Base-by-base conservation (phyloP, 352 stramenopile species). In the Globisporangium parvum region DNA sequence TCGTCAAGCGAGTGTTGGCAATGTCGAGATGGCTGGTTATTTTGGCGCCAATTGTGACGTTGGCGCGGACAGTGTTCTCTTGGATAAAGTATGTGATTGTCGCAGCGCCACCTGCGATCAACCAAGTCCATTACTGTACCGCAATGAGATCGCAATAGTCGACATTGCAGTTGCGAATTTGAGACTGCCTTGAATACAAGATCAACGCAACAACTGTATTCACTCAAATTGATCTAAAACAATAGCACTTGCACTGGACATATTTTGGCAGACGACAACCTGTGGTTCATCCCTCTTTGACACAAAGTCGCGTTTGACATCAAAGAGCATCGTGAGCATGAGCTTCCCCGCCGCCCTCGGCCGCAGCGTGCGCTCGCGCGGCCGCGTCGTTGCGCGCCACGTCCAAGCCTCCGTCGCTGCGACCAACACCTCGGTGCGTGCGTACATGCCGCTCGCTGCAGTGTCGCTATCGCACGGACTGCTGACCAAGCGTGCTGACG, bases 321-420 rank as follows among this genome's bases (percentile, higher is more conserved):
- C 37, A 15, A 41, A 41, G 9, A 2, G 37, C 41, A 55, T 21
- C 5, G 23, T 21, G 23, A 46, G 12, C 18, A 57, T 57, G 51
- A 48, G 26, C 24, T 46, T 46, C 41, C 41, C 41, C 15, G 68
- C 58, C 26, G 70, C 58, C 26, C 47, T 85, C 1, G 53, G 58
- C 14, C 66, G 65, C 26, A 70, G 48, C 51, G 53, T 71, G 47
- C 75, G 75, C 28, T 52, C 56, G 51, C 63, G 72, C 49, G 65
- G 60, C 40, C 66, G 68, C 51, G 54, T 70, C 47, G 45, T 70
- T 26, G 69, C 57, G 24, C 66, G 66, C 26, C 60, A 49, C 35
- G 24, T 46, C 12, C 41, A 42, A 23, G 47, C 45, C 23, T 47
- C 59, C 18, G 47, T 50, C n/a, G 41, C 41, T 46, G 41, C 41